Evolutionary conservation across 2,329 filamentous ascomycete genomes (phyloP), one percentile per base, ranked within the genome.

Genomic region (Aspergillus latus): DNA sequence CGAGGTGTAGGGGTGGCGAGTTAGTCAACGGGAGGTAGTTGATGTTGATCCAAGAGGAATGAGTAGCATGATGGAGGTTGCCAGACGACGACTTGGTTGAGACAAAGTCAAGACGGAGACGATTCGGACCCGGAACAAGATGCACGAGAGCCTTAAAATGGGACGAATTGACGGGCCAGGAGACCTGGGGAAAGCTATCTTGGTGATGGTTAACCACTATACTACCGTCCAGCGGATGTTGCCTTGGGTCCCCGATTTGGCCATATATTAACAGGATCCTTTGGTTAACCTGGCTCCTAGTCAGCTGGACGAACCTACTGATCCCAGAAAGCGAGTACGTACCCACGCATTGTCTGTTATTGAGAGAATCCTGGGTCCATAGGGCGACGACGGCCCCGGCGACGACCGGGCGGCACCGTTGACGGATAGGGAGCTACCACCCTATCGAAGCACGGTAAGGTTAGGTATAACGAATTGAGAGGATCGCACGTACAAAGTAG

Each of bases 141-240:
- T 96, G 91, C 8, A 97, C 82, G 30, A 97, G 80, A 4, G 88
- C 88, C 76, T 97, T 97, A 81, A 97, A 97, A 72, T 92, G 87
- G 2, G 90, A 95, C 61, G 91, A 88, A 69, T 82, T 88, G 9
- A 97, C 93, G 1, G 92, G 93, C 92, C 93, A 97, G 63, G 81
- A 82, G 10, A 86, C 89, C 0, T 89, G 78, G 5, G 93, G 92
- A 70, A 97, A 96, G 59, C 79, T 85, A 71, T 96, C 91, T 72
- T 96, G 89, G 64, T 92, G 84, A 67, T 94, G 89, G 67, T 83
- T 88, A 59, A 97, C 83, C 2, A 87, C 91, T 49, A 97, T 68
- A 30, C 78, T 88, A 62, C 94, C 94, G 68, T 96, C 91, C 58
- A 95, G 74, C 51, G 84, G 79, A 68, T 84, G 84, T 51, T 85